Evolutionary conservation across 2,329 filamentous ascomycete genomes (phyloP).

Genomic region (Aschersonia sp.): DNA sequence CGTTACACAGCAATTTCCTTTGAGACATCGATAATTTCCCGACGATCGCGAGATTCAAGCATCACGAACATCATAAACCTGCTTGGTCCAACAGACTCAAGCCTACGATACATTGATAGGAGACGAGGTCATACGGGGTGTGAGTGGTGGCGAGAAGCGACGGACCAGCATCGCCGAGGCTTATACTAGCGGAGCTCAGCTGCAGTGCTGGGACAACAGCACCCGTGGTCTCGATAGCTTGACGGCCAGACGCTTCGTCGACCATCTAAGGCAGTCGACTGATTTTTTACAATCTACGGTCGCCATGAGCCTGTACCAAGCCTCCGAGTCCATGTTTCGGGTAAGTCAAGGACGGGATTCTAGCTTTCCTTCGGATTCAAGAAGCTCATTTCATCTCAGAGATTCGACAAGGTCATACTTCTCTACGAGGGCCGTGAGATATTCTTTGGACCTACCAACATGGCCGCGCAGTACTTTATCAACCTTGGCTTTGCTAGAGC

Average conservation of each 20-base stretch:
- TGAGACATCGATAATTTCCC: too few species aligned
- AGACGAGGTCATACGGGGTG: constrained; percentile 49
- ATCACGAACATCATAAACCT: too few species aligned
- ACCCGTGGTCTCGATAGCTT: constrained; percentile 46
- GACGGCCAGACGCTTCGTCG: not conserved
- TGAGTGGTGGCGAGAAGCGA: constrained; percentile 55
- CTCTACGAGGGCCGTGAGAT: constrained; percentile 52
- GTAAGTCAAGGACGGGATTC: not conserved
- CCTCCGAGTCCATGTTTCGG: not conserved
- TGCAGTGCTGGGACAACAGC: constrained; percentile 55
- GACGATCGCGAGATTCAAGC: too few species aligned
- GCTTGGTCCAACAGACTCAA: constrained; percentile 12
- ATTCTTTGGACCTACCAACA: constrained; percentile 45
- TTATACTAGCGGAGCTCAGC: constrained; percentile 39
- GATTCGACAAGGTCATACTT: constrained; percentile 57
- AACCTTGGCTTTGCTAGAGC: constrained; percentile 46
- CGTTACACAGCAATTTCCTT: too few species aligned
- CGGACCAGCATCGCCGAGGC: constrained; percentile 55
- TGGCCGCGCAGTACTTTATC: constrained; percentile 52
- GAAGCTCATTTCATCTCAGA: constrained; percentile 11
- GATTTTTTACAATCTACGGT: not conserved
- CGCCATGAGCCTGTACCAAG: not conserved
- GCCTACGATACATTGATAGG: constrained; percentile 53
- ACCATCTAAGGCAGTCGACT: not conserved
- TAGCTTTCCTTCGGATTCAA: not conserved